A percentile compares a stretch with the other conserved stretches of the same genome.
Evolutionary conservation across 768 basidiomycete species (phyloP).

Genomic region (Boletus reticulatus): DNA sequence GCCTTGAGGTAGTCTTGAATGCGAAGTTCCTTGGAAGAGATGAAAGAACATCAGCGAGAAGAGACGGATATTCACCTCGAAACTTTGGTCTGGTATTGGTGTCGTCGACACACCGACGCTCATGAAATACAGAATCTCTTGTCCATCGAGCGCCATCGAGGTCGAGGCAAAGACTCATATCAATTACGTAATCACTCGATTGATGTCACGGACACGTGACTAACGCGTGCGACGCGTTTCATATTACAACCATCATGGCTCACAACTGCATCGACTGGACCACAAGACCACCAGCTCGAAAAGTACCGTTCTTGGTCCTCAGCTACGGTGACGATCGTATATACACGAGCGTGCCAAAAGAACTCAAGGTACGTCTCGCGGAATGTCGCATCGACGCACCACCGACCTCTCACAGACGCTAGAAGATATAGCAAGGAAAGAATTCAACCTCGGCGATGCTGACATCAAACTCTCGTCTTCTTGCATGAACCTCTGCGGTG

Average conservation of each 20-base stretch:
- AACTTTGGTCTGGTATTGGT: constrained; percentile 17
- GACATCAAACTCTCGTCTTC: constrained; percentile 15
- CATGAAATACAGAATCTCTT: constrained; percentile 26
- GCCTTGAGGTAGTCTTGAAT: constrained; percentile 52
- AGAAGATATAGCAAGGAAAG: constrained; percentile 12
- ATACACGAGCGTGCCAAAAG: constrained; percentile 17
- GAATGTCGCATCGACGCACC: neutral
- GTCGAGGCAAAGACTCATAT: neutral
- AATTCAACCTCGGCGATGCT: constrained; percentile 21
- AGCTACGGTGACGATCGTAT: constrained; percentile 10
- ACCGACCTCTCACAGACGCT: constrained; percentile 9
- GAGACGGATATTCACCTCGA: constrained; percentile 22
- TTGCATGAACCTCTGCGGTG: constrained; percentile 21
- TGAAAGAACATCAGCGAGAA: neutral
- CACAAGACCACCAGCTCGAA: constrained; percentile 15
- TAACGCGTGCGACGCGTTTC: constrained; percentile 3
- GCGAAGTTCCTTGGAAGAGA: constrained; percentile 47
- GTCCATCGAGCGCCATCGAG: constrained; percentile 12
- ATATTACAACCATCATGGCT: constrained; percentile 8
- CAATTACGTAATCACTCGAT: constrained; percentile 11
- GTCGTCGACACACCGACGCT: constrained; percentile 22
- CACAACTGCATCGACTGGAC: constrained; percentile 31
- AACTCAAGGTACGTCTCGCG: constrained; percentile 13
- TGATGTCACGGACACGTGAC: constrained; percentile 9
- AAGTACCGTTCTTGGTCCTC: constrained; percentile 21